Evolutionary conservation across 768 basidiomycete species (phyloP).

Genomic region (Psilocybe cubensis): DNA sequence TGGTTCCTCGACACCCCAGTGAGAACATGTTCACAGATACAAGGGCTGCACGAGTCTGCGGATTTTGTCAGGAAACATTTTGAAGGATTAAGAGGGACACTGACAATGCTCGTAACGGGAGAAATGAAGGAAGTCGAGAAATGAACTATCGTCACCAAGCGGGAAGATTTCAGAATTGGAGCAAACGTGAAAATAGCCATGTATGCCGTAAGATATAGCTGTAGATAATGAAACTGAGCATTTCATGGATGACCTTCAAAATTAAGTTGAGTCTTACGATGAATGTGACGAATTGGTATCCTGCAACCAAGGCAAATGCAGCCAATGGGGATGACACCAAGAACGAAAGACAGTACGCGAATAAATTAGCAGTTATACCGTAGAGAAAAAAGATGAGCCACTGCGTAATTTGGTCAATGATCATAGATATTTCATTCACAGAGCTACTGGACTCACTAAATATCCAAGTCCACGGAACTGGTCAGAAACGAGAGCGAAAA

Average conservation of each 20-base stretch:
- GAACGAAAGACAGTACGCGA: slow-evolving; percentile 70
- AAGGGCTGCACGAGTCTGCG: slow-evolving; percentile 67
- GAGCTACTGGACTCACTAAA: not conserved
- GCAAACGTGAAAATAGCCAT: slow-evolving; percentile 77
- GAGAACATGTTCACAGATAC: slow-evolving; percentile 81
- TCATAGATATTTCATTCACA: not conserved
- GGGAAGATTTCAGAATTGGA: slow-evolving; percentile 54
- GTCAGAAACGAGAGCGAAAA: slow-evolving; percentile 58
- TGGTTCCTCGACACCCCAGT: slow-evolving; percentile 64
- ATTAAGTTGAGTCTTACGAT: slow-evolving; percentile 45
- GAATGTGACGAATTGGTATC: slow-evolving; percentile 75
- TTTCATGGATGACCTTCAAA: not conserved
- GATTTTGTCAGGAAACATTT: not conserved
- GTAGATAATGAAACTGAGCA: not conserved
- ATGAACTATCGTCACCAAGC: slow-evolving; percentile 66
- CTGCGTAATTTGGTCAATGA: slow-evolving; percentile 34
- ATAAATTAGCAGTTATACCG: slow-evolving; percentile 67
- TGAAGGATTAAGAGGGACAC: slow-evolving; percentile 27
- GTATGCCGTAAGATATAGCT: slow-evolving; percentile 74
- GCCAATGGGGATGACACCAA: slow-evolving; percentile 67
- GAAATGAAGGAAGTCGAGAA: slow-evolving; percentile 72
- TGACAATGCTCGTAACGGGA: slow-evolving; percentile 70
- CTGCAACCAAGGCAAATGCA: slow-evolving; percentile 74
- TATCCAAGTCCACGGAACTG: slow-evolving; percentile 70
- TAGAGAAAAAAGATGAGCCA: slow-evolving; percentile 76